phyloP scores from a whole-genome alignment of 2,329 filamentous ascomycete species.

The Trichophyton schoenleinii region DNA sequence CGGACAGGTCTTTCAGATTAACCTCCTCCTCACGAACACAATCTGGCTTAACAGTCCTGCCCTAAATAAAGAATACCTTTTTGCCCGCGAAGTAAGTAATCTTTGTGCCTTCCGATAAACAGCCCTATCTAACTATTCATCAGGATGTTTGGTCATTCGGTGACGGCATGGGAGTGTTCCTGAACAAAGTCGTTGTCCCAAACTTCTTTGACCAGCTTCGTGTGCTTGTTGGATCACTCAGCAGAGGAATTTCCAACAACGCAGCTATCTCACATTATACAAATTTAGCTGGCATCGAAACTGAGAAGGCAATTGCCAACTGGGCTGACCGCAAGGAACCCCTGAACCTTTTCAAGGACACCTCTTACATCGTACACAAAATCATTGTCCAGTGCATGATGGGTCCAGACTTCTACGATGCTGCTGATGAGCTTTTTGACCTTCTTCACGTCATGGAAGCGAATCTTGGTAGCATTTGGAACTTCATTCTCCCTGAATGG shows the following conservation, averaged over 20 bases:
- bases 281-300: slow-evolving; percentile 7
- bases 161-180: slow-evolving; percentile 13
- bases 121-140: neutral
- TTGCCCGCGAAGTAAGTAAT: slow-evolving; percentile 9
- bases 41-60: slow-evolving; percentile 9
- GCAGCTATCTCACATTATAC: slow-evolving; percentile 12
- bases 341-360: slow-evolving; percentile 11
- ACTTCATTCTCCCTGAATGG: slow-evolving; percentile 13
- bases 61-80: slow-evolving; percentile 12
- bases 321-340: slow-evolving; percentile 9
- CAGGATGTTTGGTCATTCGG: slow-evolving; percentile 14
- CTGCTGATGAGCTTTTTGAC: slow-evolving; percentile 13
- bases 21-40: slow-evolving; percentile 10
- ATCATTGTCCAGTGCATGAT: slow-evolving; percentile 14
- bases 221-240: slow-evolving; percentile 11
- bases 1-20: slow-evolving; percentile 11
- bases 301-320: slow-evolving; percentile 8
- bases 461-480: slow-evolving; percentile 11
- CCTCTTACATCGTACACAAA: slow-evolving; percentile 13
- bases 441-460: slow-evolving; percentile 13
- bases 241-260: slow-evolving; percentile 11
- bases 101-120: neutral
- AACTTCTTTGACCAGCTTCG: slow-evolving; percentile 13
- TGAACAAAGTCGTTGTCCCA: slow-evolving; percentile 13
- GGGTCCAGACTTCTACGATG: slow-evolving; percentile 14